Conservation (phyloP, 306 rosid species). For the Lagenaria siceraria region DNA sequence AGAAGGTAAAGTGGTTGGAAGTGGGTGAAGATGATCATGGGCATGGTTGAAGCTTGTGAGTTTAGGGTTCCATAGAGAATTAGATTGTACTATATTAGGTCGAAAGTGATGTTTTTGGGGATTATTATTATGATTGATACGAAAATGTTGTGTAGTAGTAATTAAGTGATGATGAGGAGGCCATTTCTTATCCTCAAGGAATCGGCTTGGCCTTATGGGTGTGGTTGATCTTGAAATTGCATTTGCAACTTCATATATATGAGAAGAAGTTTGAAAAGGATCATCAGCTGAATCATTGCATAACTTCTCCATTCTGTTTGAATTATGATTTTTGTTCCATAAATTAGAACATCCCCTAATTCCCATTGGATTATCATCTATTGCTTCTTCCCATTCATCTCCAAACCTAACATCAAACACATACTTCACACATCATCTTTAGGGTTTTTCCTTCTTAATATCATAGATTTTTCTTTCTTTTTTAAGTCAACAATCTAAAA, state of each 20-base stretch:
- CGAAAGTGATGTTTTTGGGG: conserved; percentile 1
- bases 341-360: no score
- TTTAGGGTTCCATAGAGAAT: conserved; percentile 17
- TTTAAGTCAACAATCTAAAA: no score
- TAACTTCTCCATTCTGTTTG: no score
- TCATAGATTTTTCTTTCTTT: no score
- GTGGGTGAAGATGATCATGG: conserved; percentile 15
- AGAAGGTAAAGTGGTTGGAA: not conserved
- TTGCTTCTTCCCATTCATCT: not conserved
- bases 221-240: conserved; percentile 7
- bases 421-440: not conserved
- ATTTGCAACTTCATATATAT: not conserved
- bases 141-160: conserved; percentile 6
- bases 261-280: not conserved
- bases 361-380: no score
- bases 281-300: no score
- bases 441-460: no score
- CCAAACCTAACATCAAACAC: not conserved
- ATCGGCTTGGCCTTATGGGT: conserved; percentile 13
- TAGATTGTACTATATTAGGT: not conserved
- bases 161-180: conserved; percentile 9
- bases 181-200: conserved; percentile 28
- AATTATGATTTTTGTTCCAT: no score
- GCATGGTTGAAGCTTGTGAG: not conserved
- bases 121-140: not conserved